phyloP scores from a whole-genome alignment of 352 stramenopile genomes.

The Globisporangium okanoganense region DNA sequence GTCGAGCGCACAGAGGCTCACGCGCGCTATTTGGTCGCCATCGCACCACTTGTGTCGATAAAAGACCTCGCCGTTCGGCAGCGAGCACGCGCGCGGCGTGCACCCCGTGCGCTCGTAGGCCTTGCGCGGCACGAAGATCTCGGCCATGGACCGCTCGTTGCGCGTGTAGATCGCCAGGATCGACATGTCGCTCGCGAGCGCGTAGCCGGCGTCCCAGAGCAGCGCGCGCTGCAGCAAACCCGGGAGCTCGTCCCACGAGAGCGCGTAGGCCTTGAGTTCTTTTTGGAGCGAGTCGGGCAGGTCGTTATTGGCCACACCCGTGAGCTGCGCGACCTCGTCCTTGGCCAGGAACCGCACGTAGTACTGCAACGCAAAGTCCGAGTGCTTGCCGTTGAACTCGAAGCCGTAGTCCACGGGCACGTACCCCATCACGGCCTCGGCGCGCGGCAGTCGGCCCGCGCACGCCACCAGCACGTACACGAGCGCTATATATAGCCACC shows the following conservation, averaged over 20 bases:
- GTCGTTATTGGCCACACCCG: constrained; percentile 13
- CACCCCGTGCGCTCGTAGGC: constrained; percentile 54
- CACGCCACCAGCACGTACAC: constrained; percentile 28
- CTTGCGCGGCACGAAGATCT: constrained; percentile 56
- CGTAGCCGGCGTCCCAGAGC: constrained; percentile 68
- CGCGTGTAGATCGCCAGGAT: constrained; percentile 57
- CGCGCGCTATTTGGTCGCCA: constrained; percentile 29
- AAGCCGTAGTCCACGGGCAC: constrained; percentile 46
- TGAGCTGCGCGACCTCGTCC: constrained; percentile 27
- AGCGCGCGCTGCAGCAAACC: constrained; percentile 59
- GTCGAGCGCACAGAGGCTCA: constrained; percentile 56
- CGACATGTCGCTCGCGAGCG: constrained; percentile 26
- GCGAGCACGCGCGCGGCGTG: constrained; percentile 21
- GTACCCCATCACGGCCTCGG: constrained; percentile 17
- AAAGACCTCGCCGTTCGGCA: constrained; percentile 27
- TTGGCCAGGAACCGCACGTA: constrained; percentile 44
- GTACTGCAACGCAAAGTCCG: constrained; percentile 67
- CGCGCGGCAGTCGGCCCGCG: constrained; percentile 22
- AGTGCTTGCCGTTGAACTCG: constrained; percentile 50
- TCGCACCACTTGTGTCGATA: constrained; percentile 44
- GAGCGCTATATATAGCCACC: constrained; percentile 7
- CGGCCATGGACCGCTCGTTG: constrained; percentile 58
- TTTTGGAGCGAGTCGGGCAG: constrained; percentile 29
- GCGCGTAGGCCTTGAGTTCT: constrained; percentile 28
- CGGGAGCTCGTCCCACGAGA: constrained; percentile 44